Percentiles rank a stretch among this genome's conserved stretches.
phyloP scores from a whole-genome alignment of 495 filamentous ascomycete species.

The Astrothelium macrocarpum region DNA sequence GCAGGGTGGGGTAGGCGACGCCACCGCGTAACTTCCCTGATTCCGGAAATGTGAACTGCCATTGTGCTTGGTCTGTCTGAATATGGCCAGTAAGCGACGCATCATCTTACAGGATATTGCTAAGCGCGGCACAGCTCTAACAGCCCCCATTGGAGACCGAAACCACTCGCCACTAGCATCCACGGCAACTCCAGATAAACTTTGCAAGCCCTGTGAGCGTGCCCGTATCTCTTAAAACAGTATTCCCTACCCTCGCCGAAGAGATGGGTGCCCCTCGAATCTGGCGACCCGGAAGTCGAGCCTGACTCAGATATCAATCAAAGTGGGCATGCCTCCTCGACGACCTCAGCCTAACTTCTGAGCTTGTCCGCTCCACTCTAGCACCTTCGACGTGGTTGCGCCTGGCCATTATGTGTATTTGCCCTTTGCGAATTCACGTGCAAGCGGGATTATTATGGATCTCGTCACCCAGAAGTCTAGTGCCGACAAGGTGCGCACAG shows the following conservation, averaged over 20 bases:
- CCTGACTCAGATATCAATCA: background rate
- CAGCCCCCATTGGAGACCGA: background rate
- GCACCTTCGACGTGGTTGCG: background rate
- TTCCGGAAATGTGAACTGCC: background rate
- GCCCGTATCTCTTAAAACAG: background rate
- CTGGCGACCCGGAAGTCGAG: background rate
- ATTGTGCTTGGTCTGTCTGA: background rate
- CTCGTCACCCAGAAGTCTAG: slow-evolving; percentile 3
- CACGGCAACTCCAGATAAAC: background rate
- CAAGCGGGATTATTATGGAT: background rate
- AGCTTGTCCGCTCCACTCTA: background rate
- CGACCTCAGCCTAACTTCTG: background rate
- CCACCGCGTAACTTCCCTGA: background rate
- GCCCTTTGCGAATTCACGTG: background rate
- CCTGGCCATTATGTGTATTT: background rate
- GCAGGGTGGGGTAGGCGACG: background rate
- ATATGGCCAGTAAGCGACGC: background rate
- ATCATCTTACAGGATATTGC: background rate
- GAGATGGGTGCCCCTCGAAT: background rate
- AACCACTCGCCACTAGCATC: background rate
- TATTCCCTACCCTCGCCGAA: background rate
- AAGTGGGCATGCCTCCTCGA: background rate
- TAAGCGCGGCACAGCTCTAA: background rate
- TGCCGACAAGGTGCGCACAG: background rate
- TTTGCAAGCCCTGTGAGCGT: background rate